Evolutionary conservation across 2,329 filamentous ascomycete species (phyloP).

Genomic region (Acrocalymma vagum): DNA sequence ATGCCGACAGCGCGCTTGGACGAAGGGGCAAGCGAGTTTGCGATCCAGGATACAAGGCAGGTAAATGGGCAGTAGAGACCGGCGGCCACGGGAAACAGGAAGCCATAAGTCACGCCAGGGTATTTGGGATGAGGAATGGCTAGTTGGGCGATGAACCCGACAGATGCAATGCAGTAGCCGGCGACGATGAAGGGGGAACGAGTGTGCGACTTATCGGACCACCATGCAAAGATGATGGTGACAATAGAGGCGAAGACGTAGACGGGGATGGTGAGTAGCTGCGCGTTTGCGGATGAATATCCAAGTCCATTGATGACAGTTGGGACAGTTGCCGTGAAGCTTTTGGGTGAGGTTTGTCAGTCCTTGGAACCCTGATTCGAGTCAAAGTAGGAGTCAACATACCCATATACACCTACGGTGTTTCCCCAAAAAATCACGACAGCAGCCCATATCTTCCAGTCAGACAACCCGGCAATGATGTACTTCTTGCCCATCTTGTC

Average conservation of each 20-base stretch:
- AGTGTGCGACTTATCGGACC: conserved; percentile 60
- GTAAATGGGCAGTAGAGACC: conserved; percentile 48
- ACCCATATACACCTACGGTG: conserved; percentile 47
- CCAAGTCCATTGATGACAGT: conserved; percentile 53
- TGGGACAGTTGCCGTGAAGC: conserved; percentile 51
- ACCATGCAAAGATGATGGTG: conserved; percentile 53
- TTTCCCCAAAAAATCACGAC: conserved; percentile 50
- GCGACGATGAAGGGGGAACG: conserved; percentile 64
- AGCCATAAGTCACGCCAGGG: conserved; percentile 55
- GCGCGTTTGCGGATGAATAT: conserved; percentile 51
- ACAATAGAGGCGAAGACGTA: conserved; percentile 53
- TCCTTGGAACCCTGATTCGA: too few relatives aligned
- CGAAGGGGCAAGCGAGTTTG: conserved; percentile 42
- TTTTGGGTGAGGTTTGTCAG: too few relatives aligned
- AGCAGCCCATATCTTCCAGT: conserved; percentile 46
- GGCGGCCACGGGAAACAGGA: conserved; percentile 47
- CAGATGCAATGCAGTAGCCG: conserved; percentile 58
- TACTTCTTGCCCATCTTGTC: conserved; percentile 58
- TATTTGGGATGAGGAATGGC: conserved; percentile 52
- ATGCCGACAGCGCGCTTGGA: conserved; percentile 55
- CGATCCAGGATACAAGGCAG: conserved; percentile 46
- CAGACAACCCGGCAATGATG: conserved; percentile 58
- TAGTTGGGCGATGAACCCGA: conserved; percentile 66
- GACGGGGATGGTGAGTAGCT: conserved; percentile 53
- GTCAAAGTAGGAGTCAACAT: conserved; percentile 10